Evolutionary conservation across 148 eudicot species (phyloP).

Genomic region (Arctostaphylos glauca): DNA sequence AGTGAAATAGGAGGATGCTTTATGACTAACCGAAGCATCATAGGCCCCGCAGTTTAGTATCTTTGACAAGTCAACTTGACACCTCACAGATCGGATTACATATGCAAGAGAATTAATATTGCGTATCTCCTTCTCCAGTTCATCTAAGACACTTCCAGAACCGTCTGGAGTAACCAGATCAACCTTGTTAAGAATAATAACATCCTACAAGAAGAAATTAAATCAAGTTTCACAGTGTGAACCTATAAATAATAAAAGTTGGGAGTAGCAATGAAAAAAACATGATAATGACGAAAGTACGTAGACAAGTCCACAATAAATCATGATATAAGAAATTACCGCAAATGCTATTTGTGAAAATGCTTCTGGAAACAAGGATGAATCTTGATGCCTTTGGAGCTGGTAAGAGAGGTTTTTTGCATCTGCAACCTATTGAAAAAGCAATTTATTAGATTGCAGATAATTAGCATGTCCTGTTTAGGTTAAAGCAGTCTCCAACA

Average conservation of each 20-base stretch:
- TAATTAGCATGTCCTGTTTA: background rate
- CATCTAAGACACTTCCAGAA: slow-evolving; percentile 53
- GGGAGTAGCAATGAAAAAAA: background rate
- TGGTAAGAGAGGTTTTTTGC: slow-evolving; percentile 89
- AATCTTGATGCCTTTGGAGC: slow-evolving; percentile 61
- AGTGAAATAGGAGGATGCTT: background rate
- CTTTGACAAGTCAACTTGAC: slow-evolving; percentile 86
- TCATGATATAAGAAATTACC: slow-evolving; percentile 36
- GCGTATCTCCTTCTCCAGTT: slow-evolving; percentile 82
- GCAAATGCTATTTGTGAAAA: slow-evolving; percentile 91
- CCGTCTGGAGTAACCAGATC: slow-evolving; percentile 76
- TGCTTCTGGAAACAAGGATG: slow-evolving; percentile 92
- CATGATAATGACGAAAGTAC: background rate
- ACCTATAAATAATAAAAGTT: background rate
- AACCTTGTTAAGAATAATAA: slow-evolving; percentile 84
- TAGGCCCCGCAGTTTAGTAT: slow-evolving; percentile 81
- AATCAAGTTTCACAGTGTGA: background rate
- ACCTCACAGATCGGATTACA: slow-evolving; percentile 69
- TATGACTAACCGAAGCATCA: slow-evolving; percentile 65
- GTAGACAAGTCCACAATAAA: slow-evolving; percentile 10
- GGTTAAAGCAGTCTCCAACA: background rate
- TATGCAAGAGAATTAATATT: slow-evolving; percentile 76
- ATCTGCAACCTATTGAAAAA: slow-evolving; percentile 73
- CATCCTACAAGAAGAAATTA: slow-evolving; percentile 61
- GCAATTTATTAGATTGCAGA: background rate